A percentile compares a stretch with the other conserved stretches of the same genome.
Conservation (phyloP, 2,329 filamentous ascomycete genomes). For the Arthroderma uncinatum region DNA sequence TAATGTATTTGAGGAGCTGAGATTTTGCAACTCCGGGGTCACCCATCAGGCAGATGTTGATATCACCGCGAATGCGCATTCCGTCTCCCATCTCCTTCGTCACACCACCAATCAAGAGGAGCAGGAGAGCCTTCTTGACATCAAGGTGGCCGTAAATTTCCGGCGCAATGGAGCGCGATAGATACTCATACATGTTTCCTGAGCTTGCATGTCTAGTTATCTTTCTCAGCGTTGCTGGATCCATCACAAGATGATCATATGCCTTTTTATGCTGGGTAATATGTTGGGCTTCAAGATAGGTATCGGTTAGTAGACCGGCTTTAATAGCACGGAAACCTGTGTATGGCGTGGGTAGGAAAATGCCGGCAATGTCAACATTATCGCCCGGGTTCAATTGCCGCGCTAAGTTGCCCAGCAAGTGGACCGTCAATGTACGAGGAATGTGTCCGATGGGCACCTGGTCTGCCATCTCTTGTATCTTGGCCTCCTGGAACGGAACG, state of each 20-base stretch:
- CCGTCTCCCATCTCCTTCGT: slow-evolving; percentile 95
- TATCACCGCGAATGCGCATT: slow-evolving; percentile 97
- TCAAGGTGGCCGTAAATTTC: slow-evolving; percentile 95
- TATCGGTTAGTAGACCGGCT: slow-evolving; percentile 91
- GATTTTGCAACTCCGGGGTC: slow-evolving; percentile 99
- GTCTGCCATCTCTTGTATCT: slow-evolving; percentile 98
- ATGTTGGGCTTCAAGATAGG: slow-evolving; percentile 88
- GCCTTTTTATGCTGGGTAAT: slow-evolving; percentile 96
- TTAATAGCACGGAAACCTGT: slow-evolving; percentile 98
- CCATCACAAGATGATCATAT: slow-evolving; percentile 82
- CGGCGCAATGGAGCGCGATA: slow-evolving; percentile 90
- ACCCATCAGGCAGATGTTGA: slow-evolving; percentile 98
- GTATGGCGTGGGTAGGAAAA: slow-evolving; percentile 94
- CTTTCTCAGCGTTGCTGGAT: slow-evolving; percentile 64
- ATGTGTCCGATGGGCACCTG: slow-evolving; percentile 98
- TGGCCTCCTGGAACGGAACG: slow-evolving; percentile 93
- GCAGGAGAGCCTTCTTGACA: slow-evolving; percentile 93
- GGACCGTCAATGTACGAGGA: slow-evolving; percentile 75
- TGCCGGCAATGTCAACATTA: slow-evolving; percentile 83
- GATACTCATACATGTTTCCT: slow-evolving; percentile 88
- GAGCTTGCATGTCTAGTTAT: slow-evolving; percentile 77
- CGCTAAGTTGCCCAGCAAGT: slow-evolving; percentile 78
- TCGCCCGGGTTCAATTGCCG: slow-evolving; percentile 86
- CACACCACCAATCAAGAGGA: slow-evolving; percentile 90
- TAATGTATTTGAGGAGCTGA: slow-evolving; percentile 94